Percentiles rank a stretch among this genome's conserved stretches.
phyloP scores from a whole-genome alignment of 139 green algal species.

The Eudorina sp. region DNA sequence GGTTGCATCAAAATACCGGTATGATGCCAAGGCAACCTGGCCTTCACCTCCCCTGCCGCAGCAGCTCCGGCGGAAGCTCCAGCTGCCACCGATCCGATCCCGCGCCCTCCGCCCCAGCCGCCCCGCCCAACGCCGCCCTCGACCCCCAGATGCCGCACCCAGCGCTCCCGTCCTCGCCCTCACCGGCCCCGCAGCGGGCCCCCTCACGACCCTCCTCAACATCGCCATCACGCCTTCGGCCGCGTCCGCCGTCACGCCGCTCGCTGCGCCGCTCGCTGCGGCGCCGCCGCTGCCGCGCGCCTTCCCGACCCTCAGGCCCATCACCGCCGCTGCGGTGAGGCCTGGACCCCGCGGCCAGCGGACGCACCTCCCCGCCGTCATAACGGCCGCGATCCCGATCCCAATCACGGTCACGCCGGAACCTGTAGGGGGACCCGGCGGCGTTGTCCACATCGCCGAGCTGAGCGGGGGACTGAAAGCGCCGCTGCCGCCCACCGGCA shows the following conservation, averaged over 20 bases:
- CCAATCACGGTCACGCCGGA: too few relatives aligned
- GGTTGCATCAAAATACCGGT: too few relatives aligned
- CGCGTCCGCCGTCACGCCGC: too few relatives aligned
- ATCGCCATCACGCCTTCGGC: background rate
- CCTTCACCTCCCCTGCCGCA: background rate
- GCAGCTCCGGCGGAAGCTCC: slow-evolving; percentile 8
- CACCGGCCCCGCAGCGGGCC: background rate
- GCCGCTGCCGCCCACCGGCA: background rate
- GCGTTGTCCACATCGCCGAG: too few relatives aligned
- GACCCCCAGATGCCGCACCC: background rate
- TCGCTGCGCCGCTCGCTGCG: background rate
- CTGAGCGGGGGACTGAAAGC: too few relatives aligned
- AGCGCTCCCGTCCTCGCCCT: background rate
- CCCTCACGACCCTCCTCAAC: background rate
- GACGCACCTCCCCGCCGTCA: too few relatives aligned
- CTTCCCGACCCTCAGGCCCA: background rate
- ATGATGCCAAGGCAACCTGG: too few relatives aligned
- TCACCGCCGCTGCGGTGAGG: background rate
- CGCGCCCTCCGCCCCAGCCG: background rate
- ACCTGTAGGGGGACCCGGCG: too few relatives aligned
- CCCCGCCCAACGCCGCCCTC: background rate
- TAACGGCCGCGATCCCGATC: too few relatives aligned
- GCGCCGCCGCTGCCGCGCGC: background rate
- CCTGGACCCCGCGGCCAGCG: background rate
- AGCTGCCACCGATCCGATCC: background rate